Evolutionary conservation across 2,329 filamentous ascomycete species (phyloP).

Genomic region (Fusarium ramigenum): DNA sequence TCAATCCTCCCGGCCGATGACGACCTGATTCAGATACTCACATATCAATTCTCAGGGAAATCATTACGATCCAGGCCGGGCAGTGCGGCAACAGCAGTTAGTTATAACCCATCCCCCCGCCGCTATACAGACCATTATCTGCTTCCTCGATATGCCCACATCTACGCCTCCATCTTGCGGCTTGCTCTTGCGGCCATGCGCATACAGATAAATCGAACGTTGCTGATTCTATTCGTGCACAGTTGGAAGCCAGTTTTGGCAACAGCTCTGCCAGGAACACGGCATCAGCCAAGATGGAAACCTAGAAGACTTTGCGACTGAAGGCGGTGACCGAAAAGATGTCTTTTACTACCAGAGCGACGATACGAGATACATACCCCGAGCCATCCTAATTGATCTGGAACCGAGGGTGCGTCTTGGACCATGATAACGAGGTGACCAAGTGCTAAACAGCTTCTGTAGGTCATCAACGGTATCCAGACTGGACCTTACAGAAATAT

Average conservation of each 20-base stretch:
- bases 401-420: constrained; percentile 77
- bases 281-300: constrained; percentile 98
- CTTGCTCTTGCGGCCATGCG: background rate
- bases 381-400: constrained; percentile 93
- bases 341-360: constrained; percentile 99
- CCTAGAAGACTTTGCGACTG: constrained; percentile 95
- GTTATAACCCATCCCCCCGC: constrained; percentile 51
- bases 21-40: constrained; percentile 4
- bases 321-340: constrained; percentile 97
- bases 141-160: background rate
- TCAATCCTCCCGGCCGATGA: background rate
- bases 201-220: background rate
- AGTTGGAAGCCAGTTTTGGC: constrained; percentile 99
- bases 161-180: background rate
- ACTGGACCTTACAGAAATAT: constrained; percentile 96
- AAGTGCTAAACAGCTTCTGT: constrained; percentile 20
- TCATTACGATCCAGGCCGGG: constrained; percentile 98
- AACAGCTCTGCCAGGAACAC: constrained; percentile 97
- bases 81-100: constrained; percentile 99
- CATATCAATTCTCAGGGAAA: constrained; percentile 72
- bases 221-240: constrained; percentile 48
- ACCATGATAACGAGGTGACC: background rate
- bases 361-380: constrained; percentile 96
- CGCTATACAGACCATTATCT: constrained; percentile 7
- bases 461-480: constrained; percentile 92